Percentiles rank a stretch among this genome's conserved stretches.
Evolutionary conservation across 2,329 filamentous ascomycete genomes (phyloP).

Genomic region (Pseudocercospora fijiensis): DNA sequence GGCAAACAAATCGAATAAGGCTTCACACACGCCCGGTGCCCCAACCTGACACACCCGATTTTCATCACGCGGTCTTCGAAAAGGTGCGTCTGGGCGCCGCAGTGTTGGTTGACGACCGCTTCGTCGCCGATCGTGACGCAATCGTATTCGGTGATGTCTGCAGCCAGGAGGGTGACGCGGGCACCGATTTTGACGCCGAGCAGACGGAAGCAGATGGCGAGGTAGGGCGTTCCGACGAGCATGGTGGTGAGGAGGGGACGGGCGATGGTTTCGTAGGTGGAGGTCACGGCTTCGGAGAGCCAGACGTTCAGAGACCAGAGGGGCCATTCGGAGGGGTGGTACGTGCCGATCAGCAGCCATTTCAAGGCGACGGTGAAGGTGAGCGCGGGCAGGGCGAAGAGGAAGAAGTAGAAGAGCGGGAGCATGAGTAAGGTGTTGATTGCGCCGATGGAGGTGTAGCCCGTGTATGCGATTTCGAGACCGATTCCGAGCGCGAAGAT

Average conservation of each 20-base stretch:
- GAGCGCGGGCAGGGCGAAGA: constrained; percentile 29
- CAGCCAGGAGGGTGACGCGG: constrained; percentile 23
- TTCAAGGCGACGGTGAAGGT: constrained; percentile 25
- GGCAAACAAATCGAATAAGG: constrained; percentile 29
- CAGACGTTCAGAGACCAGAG: constrained; percentile 32
- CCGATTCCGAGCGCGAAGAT: constrained; percentile 30
- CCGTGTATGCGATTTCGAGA: constrained; percentile 25
- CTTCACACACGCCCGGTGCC: constrained; percentile 23
- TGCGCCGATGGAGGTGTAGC: constrained; percentile 28
- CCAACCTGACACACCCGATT: constrained; percentile 25
- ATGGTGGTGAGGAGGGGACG: constrained; percentile 22
- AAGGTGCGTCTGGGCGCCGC: constrained; percentile 29
- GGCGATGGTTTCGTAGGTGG: constrained; percentile 27
- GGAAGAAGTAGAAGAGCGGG: constrained; percentile 29
- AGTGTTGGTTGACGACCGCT: constrained; percentile 24
- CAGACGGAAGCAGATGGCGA: constrained; percentile 29
- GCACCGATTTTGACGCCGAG: constrained; percentile 28
- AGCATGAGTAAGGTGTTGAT: constrained; percentile 30
- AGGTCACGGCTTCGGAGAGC: constrained; percentile 28
- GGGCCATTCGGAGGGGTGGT: constrained; percentile 30
- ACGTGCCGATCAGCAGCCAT: constrained; percentile 29
- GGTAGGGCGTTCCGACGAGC: constrained; percentile 28
- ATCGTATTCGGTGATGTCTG: constrained; percentile 30
- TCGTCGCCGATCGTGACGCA: constrained; percentile 30
- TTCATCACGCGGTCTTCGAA: constrained; percentile 34